Conservation (phyloP, 768 basidiomycete species). For the Sporobolomyces phaffii region DNA sequence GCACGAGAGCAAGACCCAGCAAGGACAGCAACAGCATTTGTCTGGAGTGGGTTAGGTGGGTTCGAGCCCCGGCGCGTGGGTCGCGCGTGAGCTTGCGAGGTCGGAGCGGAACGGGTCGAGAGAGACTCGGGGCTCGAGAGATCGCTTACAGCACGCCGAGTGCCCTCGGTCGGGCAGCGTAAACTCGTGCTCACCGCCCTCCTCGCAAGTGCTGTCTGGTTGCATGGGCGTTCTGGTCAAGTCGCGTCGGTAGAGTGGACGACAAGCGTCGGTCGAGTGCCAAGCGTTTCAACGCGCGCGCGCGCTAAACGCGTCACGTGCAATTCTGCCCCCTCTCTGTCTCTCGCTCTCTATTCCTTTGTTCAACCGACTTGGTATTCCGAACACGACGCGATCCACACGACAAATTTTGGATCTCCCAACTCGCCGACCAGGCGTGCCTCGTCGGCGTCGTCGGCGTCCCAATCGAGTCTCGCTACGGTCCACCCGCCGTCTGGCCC, state of each 20-base stretch:
- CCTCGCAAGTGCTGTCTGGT: background rate
- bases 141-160: background rate
- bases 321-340: too few relatives aligned
- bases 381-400: background rate
- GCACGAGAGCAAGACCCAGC: constrained; percentile 6
- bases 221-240: too few relatives aligned
- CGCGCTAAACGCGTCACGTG: too few relatives aligned
- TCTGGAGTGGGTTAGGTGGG: too few relatives aligned
- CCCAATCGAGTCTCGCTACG: background rate
- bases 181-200: background rate
- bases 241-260: too few relatives aligned
- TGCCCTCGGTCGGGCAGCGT: background rate
- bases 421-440: background rate
- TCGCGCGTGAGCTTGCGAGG: background rate
- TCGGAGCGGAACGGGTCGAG: background rate
- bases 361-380: too few relatives aligned
- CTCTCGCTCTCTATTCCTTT: too few relatives aligned
- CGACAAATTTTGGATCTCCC: background rate
- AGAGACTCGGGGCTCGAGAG: background rate
- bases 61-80: background rate
- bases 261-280: too few relatives aligned
- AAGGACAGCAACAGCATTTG: constrained; percentile 1
- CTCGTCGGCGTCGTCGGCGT: background rate
- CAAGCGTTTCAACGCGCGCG: too few relatives aligned
- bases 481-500: background rate